These are phyloP conservation scores for Fusarium mexicanum DNA, from an alignment of 2,329 filamentous ascomycete genomes.

Conservation along the genomic window DNA sequence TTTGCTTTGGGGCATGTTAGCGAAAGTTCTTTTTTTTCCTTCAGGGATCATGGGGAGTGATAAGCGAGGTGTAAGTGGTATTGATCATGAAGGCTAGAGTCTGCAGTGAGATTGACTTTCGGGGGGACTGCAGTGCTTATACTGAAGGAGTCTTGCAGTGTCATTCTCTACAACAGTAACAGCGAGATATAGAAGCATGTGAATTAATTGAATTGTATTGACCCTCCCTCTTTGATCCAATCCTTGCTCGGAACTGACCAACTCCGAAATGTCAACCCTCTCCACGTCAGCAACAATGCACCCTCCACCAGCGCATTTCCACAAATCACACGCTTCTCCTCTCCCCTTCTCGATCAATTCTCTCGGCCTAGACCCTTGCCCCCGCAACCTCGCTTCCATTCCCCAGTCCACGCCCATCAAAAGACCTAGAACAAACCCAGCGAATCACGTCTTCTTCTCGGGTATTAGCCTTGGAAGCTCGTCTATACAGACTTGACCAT, in stretches of 20 bases:
- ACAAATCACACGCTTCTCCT: slow-evolving; percentile 16
- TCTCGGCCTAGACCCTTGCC: slow-evolving; percentile 11
- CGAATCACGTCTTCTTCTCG: slow-evolving; percentile 17
- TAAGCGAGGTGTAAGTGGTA: slow-evolving; percentile 21
- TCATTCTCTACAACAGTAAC: neutral
- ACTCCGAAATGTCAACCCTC: slow-evolving; percentile 19
- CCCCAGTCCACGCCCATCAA: too few relatives aligned
- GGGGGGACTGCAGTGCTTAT: neutral
- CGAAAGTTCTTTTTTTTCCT: neutral
- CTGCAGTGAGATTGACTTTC: neutral
- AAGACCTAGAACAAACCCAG: neutral
- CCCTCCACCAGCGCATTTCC: slow-evolving; percentile 1
- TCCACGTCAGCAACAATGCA: slow-evolving; percentile 21
- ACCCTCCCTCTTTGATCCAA: slow-evolving; percentile 3
- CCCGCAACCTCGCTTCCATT: slow-evolving; percentile 34
- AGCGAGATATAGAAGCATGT: neutral
- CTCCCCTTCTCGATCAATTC: slow-evolving; percentile 24
- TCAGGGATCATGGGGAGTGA: slow-evolving; percentile 12
- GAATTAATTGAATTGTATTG: neutral
- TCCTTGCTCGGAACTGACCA: slow-evolving; percentile 19
- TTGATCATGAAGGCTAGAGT: neutral
- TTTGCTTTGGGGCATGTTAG: slow-evolving; percentile 7
- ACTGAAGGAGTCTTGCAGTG: neutral
- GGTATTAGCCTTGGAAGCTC: slow-evolving; percentile 24
- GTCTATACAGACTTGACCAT: slow-evolving; percentile 12